Evolutionary conservation across 2,329 filamentous ascomycete genomes (phyloP).

Genomic region (Clarireedia monteithiana): DNA sequence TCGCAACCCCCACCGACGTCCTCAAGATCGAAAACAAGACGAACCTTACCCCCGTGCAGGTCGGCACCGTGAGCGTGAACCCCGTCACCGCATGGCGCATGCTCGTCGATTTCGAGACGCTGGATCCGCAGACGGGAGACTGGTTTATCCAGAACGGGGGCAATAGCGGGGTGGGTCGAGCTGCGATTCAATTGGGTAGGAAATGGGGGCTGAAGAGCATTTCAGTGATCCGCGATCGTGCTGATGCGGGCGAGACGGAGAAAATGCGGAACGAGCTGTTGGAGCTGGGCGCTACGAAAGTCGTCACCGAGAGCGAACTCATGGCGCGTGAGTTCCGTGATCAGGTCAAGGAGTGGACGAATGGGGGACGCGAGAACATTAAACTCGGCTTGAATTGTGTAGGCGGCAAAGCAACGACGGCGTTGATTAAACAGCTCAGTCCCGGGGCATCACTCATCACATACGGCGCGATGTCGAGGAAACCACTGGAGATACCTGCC

Average conservation of each 20-base stretch:
- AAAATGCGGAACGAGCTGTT: conserved; percentile 53
- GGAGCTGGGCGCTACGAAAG: conserved; percentile 46
- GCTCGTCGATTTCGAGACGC: conserved; percentile 66
- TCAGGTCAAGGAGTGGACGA: conserved; percentile 53
- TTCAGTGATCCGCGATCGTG: conserved; percentile 75
- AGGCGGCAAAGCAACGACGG: conserved; percentile 75
- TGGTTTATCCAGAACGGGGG: conserved; percentile 98
- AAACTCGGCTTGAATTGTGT: conserved; percentile 87
- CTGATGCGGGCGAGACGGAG: conserved; percentile 55
- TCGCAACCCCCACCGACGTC: conserved; percentile 52
- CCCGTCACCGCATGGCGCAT: conserved; percentile 93
- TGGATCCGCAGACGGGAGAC: conserved; percentile 54
- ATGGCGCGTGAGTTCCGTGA: conserved; percentile 37
- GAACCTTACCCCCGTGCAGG: conserved; percentile 67
- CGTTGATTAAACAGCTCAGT: conserved; percentile 67
- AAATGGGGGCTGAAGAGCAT: conserved; percentile 88
- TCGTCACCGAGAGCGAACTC: conserved; percentile 42
- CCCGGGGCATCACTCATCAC: conserved; percentile 72
- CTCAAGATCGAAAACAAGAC: conserved; percentile 63
- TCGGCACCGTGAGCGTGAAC: conserved; percentile 84
- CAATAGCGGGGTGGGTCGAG: conserved; percentile 85
- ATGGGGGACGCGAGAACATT: conserved; percentile 62
- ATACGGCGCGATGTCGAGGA: conserved; percentile 90
- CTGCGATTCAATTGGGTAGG: conserved; percentile 78
- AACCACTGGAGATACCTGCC: conserved; percentile 74